Evolutionary conservation across 257 asterid genomes (phyloP).

Genomic region (Ilex aquifolium): DNA sequence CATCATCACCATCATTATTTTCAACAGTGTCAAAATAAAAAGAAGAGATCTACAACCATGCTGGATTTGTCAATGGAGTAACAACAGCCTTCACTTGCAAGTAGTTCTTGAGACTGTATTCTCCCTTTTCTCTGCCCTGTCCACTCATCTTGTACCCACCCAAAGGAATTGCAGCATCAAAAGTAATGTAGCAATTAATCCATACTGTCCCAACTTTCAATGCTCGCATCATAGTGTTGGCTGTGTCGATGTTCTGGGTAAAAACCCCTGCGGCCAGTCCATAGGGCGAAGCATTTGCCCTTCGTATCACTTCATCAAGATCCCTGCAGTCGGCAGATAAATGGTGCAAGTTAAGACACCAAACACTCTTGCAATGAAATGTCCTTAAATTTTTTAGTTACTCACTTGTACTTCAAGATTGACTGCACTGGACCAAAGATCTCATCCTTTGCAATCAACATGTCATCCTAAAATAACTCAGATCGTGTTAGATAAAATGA

Average conservation of each 20-base stretch:
- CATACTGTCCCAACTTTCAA: constrained; percentile 80
- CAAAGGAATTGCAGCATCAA: constrained; percentile 90
- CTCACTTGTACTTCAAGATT: constrained; percentile 71
- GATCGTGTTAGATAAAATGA: not conserved
- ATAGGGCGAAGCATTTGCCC: constrained; percentile 57
- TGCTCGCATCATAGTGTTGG: constrained; percentile 77
- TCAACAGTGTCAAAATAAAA: not conserved
- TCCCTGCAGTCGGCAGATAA: constrained; percentile 35
- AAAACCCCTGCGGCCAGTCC: constrained; percentile 96
- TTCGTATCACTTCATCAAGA: constrained; percentile 55
- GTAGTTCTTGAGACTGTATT: constrained; percentile 82
- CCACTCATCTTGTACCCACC: constrained; percentile 99
- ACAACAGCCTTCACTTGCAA: constrained; percentile 95
- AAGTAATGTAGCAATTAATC: constrained; percentile 73
- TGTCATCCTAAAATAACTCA: constrained; percentile 54
- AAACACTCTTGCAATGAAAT: not conserved
- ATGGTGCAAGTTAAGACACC: not conserved
- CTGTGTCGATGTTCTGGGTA: constrained; percentile 76
- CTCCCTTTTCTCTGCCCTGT: constrained; percentile 88
- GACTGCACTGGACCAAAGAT: constrained; percentile 94
- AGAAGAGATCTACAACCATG: constrained; percentile 61
- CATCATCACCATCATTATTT: too few species aligned
- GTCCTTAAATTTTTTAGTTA: not conserved
- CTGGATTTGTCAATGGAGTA: constrained; percentile 70
- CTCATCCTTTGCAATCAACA: constrained; percentile 83